Evolutionary conservation across 2,329 filamentous ascomycete genomes (phyloP).

Genomic region (Aspergillus sergii): DNA sequence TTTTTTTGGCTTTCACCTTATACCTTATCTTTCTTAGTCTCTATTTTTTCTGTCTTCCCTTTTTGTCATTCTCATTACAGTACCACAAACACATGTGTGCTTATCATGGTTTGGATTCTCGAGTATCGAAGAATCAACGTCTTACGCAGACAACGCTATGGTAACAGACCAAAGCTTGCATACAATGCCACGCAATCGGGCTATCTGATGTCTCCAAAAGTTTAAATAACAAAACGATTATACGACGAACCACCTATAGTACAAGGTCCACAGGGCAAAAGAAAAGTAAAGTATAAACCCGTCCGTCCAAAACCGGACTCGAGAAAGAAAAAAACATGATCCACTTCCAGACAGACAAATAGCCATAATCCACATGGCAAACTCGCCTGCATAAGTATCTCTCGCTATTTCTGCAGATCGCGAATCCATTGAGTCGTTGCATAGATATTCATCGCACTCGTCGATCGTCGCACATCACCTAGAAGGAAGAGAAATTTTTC

Average conservation of each 20-base stretch:
- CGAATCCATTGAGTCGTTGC: slow-evolving; percentile 18
- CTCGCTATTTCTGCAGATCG: slow-evolving; percentile 5
- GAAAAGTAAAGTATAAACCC: slow-evolving; percentile 1
- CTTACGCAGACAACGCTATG: not conserved
- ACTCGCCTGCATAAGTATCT: not conserved
- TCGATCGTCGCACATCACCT: slow-evolving; percentile 25
- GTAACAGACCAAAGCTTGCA: not conserved
- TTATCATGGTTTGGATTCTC: not conserved
- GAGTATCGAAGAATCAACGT: not conserved
- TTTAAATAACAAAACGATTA: not conserved
- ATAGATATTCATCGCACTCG: slow-evolving; percentile 26
- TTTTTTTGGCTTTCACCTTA: too few relatives aligned
- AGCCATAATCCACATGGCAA: not conserved
- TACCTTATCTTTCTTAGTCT: too few relatives aligned
- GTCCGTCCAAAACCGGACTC: not conserved
- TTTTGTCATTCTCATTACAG: not conserved
- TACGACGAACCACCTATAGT: slow-evolving; percentile 2
- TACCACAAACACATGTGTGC: not conserved
- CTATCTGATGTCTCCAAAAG: not conserved
- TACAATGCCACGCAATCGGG: not conserved
- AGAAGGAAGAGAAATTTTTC: slow-evolving; percentile 9
- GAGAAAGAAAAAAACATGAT: not conserved
- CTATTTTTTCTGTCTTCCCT: not conserved
- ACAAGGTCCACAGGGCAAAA: slow-evolving; percentile 5
- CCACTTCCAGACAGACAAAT: not conserved